These are phyloP conservation scores for Cryptomeria japonica DNA, from an alignment of 75 land plant genomes.

Conservation along the genomic window DNA sequence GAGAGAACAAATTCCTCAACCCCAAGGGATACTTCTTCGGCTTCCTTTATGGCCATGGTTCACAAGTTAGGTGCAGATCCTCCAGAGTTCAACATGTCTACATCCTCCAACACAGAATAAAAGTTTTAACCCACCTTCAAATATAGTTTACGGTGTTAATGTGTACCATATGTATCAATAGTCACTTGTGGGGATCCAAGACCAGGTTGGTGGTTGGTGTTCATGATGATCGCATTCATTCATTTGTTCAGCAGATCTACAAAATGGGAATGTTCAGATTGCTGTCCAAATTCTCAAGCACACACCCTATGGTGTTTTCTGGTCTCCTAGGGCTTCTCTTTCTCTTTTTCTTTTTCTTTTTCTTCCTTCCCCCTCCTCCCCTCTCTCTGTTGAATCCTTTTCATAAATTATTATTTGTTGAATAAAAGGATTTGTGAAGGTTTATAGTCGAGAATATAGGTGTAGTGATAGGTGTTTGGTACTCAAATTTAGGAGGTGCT, in stretches of 20 bases:
- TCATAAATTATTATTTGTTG: constrained; percentile 11
- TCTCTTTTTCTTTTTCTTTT: background rate
- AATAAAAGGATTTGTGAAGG: constrained; percentile 13
- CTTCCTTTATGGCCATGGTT: constrained; percentile 8
- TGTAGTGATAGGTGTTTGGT: constrained; percentile 8
- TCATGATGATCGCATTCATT: background rate
- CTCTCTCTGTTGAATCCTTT: background rate
- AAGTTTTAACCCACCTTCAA: background rate
- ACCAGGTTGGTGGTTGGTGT: background rate
- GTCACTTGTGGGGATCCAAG: background rate
- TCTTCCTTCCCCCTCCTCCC: too few species aligned
- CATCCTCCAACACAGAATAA: constrained; percentile 15
- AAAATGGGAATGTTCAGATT: background rate
- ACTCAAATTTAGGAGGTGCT: background rate
- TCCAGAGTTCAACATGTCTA: constrained; percentile 10
- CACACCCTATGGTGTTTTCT: background rate
- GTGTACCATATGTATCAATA: constrained; percentile 18
- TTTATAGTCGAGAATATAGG: background rate
- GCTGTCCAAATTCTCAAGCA: background rate
- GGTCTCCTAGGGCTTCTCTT: background rate
- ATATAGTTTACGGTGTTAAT: background rate
- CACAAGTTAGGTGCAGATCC: constrained; percentile 1
- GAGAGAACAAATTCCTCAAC: constrained; percentile 5
- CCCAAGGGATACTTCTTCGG: background rate
- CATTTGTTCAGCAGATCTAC: background rate